Evolutionary conservation across 805 yeast genomes (phyloP), one percentile per base, ranked within the genome.

Genomic region (Candida dajiaensis): DNA sequence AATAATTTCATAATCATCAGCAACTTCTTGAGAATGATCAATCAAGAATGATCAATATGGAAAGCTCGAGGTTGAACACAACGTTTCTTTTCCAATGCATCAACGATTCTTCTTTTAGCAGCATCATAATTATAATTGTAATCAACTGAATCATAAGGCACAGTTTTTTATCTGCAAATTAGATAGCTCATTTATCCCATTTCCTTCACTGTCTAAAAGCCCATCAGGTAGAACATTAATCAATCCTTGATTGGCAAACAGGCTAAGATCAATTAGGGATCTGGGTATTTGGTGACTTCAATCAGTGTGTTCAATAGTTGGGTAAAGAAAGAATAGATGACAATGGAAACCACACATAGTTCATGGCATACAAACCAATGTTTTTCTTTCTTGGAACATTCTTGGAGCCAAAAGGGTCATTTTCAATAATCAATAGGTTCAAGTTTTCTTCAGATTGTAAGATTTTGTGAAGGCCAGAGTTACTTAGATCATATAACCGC

Each of bases 151-250:
- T 78, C 84, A 54, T 89, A 87, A 38, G 96, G 94, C 37, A 92
- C 98, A 52, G 73, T 65, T 98, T 79, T 70, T 92, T 98, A 67
- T 92, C 98, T 6, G 97, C 97, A 69, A 92, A 90, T 66, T 89
- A 92, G 42, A 92, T 79, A 65, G 92, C 97, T 98, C 98, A 92
- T 62, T 81, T 83, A 40, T 80, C 83, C 97, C 97, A 92, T 55
- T 81, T 83, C 82, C 89, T 41, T 76, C 77, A 58, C 96, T 74
- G 36, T 78, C 74, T 47, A 92, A 66, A 50, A 94, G 72, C 12
- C 98, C 99, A 65, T 92, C n/a, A n/a, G n/a, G n/a, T n/a, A n/a
- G n/a, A n/a, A n/a, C n/a, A n/a, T n/a, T n/a, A n/a, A n/a, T n/a
- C n/a, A n/a, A n/a, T 72, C 64, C 41, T 70, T 61, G 64, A 83